A percentile compares a stretch with the other conserved stretches of the same genome.
Conservation (phyloP, 495 filamentous ascomycete genomes). For the Tetracladium marchalianum region DNA sequence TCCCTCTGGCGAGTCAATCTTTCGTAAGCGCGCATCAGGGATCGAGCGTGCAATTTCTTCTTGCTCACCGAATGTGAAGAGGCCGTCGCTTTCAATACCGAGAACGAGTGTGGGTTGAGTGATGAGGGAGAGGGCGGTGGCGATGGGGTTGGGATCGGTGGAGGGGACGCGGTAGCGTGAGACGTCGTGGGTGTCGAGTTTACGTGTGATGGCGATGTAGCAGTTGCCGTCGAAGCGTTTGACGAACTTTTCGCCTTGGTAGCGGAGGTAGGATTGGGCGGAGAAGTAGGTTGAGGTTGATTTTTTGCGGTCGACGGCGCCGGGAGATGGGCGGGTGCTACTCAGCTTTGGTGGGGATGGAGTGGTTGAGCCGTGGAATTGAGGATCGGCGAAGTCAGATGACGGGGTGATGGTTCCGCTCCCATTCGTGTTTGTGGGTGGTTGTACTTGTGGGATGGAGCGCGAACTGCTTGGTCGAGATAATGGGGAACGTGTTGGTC, state of each 20-base stretch:
- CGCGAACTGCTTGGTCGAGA: slow-evolving; percentile 12
- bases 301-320: slow-evolving; percentile 18
- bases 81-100: slow-evolving; percentile 87
- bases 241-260: slow-evolving; percentile 94
- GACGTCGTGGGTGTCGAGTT: slow-evolving; percentile 97
- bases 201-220: slow-evolving; percentile 97
- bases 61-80: slow-evolving; percentile 96
- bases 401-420: neutral
- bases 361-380: slow-evolving; percentile 60
- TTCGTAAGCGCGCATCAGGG: slow-evolving; percentile 63
- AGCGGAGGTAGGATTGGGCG: slow-evolving; percentile 95
- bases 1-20: slow-evolving; percentile 86
- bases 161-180: slow-evolving; percentile 39
- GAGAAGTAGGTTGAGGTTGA: slow-evolving; percentile 81
- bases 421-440: slow-evolving; percentile 2
- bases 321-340: neutral
- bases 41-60: slow-evolving; percentile 81
- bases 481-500: slow-evolving; percentile 29
- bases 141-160: slow-evolving; percentile 34
- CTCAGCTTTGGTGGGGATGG: neutral
- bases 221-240: slow-evolving; percentile 96
- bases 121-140: slow-evolving; percentile 67
- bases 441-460: neutral
- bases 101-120: slow-evolving; percentile 82
- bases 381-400: slow-evolving; percentile 46